Conservation (phyloP, 192 early-diverging fungal genomes). For the Podila clonocystis region DNA sequence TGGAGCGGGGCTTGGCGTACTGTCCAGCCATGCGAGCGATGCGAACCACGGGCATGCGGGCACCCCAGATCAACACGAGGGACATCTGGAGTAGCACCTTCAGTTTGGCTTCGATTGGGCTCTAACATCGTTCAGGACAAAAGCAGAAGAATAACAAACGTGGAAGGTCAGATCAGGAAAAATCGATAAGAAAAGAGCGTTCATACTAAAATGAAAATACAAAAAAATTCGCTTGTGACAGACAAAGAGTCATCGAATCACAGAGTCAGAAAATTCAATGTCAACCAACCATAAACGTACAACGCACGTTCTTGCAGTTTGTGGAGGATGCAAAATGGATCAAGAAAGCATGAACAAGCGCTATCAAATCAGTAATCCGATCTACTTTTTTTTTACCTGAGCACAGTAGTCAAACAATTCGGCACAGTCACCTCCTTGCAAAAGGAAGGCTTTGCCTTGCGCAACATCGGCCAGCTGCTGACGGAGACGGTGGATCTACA, state of each 20-base stretch:
- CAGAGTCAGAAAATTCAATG: neutral
- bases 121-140: constrained; percentile 47
- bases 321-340: neutral
- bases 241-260: constrained; percentile 4
- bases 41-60: constrained; percentile 88
- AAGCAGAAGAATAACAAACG: neutral
- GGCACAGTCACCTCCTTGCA: constrained; percentile 98
- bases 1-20: constrained; percentile 98
- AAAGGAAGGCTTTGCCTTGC: constrained; percentile 87
- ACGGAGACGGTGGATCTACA: constrained; percentile 80
- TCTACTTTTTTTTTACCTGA: constrained; percentile 59
- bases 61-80: constrained; percentile 92
- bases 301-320: neutral
- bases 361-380: neutral
- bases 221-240: neutral
- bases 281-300: neutral
- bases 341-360: neutral
- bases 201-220: neutral
- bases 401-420: constrained; percentile 97
- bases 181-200: constrained; percentile 4
- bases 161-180: neutral
- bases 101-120: constrained; percentile 91
- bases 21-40: constrained; percentile 98
- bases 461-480: constrained; percentile 87
- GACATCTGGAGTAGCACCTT: constrained; percentile 99